Evolutionary conservation across 2,329 filamentous ascomycete species (phyloP).

Genomic region (Aspergillus pseudoviridinutans): DNA sequence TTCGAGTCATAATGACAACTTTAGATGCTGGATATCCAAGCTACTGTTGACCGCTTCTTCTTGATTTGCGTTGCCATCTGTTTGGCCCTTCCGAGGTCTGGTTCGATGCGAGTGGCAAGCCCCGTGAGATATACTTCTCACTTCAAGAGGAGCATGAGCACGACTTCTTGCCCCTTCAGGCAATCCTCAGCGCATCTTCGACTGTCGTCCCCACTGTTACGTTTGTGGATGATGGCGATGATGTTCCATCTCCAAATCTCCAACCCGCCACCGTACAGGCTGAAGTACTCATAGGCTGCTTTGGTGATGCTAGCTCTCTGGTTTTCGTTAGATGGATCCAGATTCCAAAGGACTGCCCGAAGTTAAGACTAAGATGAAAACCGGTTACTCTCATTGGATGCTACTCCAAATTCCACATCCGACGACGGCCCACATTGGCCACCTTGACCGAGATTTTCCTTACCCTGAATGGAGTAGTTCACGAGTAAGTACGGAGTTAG

Average conservation of each 20-base stretch:
- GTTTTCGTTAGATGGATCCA: not conserved
- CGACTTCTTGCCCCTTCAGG: slow-evolving; percentile 17
- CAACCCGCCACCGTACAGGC: not conserved
- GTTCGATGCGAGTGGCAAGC: not conserved
- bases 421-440: slow-evolving; percentile 4
- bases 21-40: not conserved
- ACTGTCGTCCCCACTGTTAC: not conserved
- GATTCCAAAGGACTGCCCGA: not conserved
- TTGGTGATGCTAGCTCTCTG: not conserved
- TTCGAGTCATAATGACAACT: not conserved
- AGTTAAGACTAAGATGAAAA: slow-evolving; percentile 6
- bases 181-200: slow-evolving; percentile 7
- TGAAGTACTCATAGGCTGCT: not conserved
- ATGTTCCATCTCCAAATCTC: not conserved
- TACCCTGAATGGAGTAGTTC: slow-evolving; percentile 16
- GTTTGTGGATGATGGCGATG: not conserved
- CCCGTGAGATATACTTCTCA: too few relatives aligned
- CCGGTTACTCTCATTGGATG: slow-evolving; percentile 8
- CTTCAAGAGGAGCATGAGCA: slow-evolving; percentile 8
- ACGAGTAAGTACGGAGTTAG: not conserved
- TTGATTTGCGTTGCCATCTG: not conserved
- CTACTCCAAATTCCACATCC: slow-evolving; percentile 4
- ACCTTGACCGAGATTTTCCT: not conserved
- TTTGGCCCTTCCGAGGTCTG: not conserved
- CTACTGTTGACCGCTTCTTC: not conserved